Conservation (phyloP, 129 eudicot genomes). For the Lonicera japonica region DNA sequence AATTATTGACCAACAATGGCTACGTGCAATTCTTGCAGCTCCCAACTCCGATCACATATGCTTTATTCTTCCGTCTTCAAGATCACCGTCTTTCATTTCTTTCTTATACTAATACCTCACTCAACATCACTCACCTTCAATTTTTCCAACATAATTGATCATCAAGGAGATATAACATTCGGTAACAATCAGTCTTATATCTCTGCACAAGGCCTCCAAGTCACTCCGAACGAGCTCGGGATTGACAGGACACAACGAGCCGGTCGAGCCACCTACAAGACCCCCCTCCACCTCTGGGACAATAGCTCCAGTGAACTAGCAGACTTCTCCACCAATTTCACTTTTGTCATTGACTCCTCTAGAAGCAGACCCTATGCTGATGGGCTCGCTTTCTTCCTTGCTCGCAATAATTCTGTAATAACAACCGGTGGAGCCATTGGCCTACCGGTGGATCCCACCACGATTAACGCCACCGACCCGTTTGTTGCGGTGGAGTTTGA, state of each 20-base stretch:
- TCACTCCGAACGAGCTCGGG: constrained; percentile 15
- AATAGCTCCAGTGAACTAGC: constrained; percentile 21
- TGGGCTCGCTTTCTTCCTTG: constrained; percentile 42
- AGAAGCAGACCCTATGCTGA: constrained; percentile 1
- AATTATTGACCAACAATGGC: neutral
- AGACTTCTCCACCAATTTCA: constrained; percentile 28
- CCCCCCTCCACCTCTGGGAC: constrained; percentile 27
- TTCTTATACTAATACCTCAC: constrained; percentile 2
- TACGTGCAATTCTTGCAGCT: neutral
- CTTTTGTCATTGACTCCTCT: constrained; percentile 30
- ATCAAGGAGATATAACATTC: neutral
- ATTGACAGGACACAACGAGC: neutral
- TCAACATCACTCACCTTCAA: constrained; percentile 16
- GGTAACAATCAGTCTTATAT: constrained; percentile 3
- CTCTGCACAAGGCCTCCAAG: constrained; percentile 13
- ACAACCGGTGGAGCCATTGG: constrained; percentile 21
- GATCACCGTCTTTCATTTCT: neutral
- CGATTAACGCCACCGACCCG: neutral
- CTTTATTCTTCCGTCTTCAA: neutral
- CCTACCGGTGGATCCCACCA: constrained; percentile 3
- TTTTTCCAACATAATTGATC: neutral
- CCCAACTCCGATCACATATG: neutral
- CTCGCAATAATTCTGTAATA: constrained; percentile 6
- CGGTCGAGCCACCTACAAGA: constrained; percentile 22
- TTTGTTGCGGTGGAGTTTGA: constrained; percentile 47